Conservation (phyloP, 1,139 yeast species). For the Candida glucosophila region DNA sequence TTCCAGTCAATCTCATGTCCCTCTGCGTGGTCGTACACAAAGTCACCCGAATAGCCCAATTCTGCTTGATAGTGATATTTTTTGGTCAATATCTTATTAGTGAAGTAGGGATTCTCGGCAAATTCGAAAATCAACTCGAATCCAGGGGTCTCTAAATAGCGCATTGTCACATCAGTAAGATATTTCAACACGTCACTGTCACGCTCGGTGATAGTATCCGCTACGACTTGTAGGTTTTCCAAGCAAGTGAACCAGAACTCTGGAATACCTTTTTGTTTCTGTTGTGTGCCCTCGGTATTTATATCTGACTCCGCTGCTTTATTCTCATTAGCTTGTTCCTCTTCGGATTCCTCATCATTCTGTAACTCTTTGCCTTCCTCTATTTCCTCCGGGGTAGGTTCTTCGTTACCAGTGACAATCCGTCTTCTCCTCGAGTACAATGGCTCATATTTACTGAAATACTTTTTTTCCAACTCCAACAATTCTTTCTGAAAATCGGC, state of each 20-base stretch:
- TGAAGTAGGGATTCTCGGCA: slow-evolving; percentile 67
- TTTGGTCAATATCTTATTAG: slow-evolving; percentile 64
- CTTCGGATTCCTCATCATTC: too few species aligned
- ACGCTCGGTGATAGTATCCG: slow-evolving; percentile 83
- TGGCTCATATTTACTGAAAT: slow-evolving; percentile 65
- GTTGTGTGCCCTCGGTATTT: slow-evolving; percentile 31
- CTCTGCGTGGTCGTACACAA: slow-evolving; percentile 93
- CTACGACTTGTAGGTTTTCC: slow-evolving; percentile 74
- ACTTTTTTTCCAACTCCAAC: slow-evolving; percentile 79
- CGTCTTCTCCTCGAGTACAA: slow-evolving; percentile 66
- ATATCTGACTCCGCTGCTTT: slow-evolving; percentile 39
- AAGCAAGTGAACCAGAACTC: slow-evolving; percentile 95
- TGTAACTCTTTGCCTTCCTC: slow-evolving; percentile 68
- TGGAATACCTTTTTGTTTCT: slow-evolving; percentile 81
- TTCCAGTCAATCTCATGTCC: slow-evolving; percentile 85
- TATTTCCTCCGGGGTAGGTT: slow-evolving; percentile 75
- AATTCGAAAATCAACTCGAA: slow-evolving; percentile 82
- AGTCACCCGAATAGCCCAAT: slow-evolving; percentile 91
- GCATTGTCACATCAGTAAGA: slow-evolving; percentile 67
- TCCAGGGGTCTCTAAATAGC: slow-evolving; percentile 84
- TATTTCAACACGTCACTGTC: slow-evolving; percentile 76
- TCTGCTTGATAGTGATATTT: slow-evolving; percentile 93
- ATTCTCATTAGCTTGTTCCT: slow-evolving; percentile 33
- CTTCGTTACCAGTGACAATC: slow-evolving; percentile 62
- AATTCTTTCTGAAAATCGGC: slow-evolving; percentile 88